Evolutionary conservation across 768 basidiomycete species (phyloP).

Genomic region (Mrakia frigida): DNA sequence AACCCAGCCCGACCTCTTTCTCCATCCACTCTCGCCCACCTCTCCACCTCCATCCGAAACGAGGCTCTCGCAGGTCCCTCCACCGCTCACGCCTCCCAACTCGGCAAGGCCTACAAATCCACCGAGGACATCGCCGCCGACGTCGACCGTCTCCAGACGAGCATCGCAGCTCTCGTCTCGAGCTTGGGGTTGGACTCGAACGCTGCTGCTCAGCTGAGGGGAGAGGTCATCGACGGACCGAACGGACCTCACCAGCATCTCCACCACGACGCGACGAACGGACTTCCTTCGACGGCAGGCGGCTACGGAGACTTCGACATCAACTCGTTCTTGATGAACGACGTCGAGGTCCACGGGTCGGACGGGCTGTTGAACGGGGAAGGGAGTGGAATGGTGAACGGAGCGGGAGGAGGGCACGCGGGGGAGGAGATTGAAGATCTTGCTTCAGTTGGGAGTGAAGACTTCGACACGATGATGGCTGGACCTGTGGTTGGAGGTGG

Average conservation of each 20-base stretch:
- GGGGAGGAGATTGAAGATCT: not conserved
- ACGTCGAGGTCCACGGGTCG: not conserved
- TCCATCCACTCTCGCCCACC: slow-evolving; percentile 5
- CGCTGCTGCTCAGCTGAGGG: not conserved
- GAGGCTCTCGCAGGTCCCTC: not conserved
- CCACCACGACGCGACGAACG: not conserved
- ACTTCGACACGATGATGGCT: slow-evolving; percentile 2
- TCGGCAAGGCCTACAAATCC: slow-evolving; percentile 11
- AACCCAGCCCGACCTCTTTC: slow-evolving; percentile 18
- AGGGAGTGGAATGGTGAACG: not conserved
- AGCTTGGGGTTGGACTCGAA: slow-evolving; percentile 15
- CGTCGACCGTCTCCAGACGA: slow-evolving; percentile 26
- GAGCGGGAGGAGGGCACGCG: not conserved
- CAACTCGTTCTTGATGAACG: slow-evolving; percentile 5
- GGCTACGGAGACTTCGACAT: slow-evolving; percentile 17
- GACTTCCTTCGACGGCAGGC: not conserved
- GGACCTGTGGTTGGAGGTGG: not conserved
- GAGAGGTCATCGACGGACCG: slow-evolving; percentile 11
- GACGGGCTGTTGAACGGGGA: not conserved
- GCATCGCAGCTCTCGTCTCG: slow-evolving; percentile 25
- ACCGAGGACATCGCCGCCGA: slow-evolving; percentile 27
- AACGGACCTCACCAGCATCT: not conserved
- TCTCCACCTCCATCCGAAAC: slow-evolving; percentile 20
- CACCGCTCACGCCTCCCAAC: not conserved
- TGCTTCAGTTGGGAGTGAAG: not conserved